Evolutionary conservation across 1,284 basidiomycete genomes (phyloP).

Genomic region (Gomphus sp.): DNA sequence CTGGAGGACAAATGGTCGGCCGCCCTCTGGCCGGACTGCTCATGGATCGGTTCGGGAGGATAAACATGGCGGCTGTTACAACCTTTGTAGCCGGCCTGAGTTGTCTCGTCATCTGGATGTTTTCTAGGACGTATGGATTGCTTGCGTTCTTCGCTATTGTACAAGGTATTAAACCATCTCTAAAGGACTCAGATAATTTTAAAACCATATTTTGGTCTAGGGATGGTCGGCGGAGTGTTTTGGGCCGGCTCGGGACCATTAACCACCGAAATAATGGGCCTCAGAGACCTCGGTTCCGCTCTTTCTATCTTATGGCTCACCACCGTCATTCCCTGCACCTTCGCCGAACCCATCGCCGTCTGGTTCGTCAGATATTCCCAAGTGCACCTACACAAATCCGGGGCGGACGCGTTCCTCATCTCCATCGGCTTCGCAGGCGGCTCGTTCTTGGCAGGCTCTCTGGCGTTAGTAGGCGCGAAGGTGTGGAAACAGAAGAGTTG

Average conservation of each 20-base stretch:
- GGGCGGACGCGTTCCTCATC: constrained; percentile 24
- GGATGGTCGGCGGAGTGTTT: constrained; percentile 26
- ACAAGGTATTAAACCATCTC: not conserved
- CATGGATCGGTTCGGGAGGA: constrained; percentile 22
- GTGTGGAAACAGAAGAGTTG: constrained; percentile 23
- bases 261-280: constrained; percentile 25
- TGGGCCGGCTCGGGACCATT: constrained; percentile 27
- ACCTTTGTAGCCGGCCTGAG: constrained; percentile 27
- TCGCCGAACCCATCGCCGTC: constrained; percentile 28
- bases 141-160: not conserved
- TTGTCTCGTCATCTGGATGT: constrained; percentile 29
- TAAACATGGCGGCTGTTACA: constrained; percentile 22
- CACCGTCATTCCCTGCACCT: constrained; percentile 22
- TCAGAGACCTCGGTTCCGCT: constrained; percentile 24
- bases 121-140: constrained; percentile 7
- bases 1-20: constrained; percentile 32
- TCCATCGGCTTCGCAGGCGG: constrained; percentile 28
- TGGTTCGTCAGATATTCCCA: constrained; percentile 25
- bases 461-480: constrained; percentile 24
- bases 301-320: constrained; percentile 20
- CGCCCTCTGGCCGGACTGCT: constrained; percentile 27
- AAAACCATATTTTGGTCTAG: not conserved
- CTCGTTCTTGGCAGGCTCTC: constrained; percentile 19
- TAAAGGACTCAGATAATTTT: not conserved
- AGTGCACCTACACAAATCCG: constrained; percentile 17